A percentile compares a stretch with the other conserved stretches of the same genome.
Conservation (phyloP, 768 basidiomycete species). For the Mycena crocata region DNA sequence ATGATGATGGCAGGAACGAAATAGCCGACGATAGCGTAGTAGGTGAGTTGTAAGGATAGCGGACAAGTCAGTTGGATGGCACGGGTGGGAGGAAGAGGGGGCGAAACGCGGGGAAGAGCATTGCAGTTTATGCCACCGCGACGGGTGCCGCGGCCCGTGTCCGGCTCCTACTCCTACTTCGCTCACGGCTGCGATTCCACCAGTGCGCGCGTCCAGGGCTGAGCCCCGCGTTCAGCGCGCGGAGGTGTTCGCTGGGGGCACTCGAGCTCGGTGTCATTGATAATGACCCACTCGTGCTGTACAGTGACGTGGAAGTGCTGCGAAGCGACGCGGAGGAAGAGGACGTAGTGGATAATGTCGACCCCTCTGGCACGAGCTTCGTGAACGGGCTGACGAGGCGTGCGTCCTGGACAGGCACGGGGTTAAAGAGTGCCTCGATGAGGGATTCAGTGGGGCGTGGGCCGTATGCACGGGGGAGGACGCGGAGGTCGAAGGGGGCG, state of each 20-base stretch:
- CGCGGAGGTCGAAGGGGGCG: conserved; percentile 49
- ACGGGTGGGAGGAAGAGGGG: too few species aligned
- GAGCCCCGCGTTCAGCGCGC: conserved; percentile 1
- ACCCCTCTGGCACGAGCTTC: conserved; percentile 39
- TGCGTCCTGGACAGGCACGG: conserved; percentile 59
- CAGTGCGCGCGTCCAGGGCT: not conserved
- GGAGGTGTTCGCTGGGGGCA: not conserved
- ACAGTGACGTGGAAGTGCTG: conserved; percentile 4
- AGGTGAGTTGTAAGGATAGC: too few species aligned
- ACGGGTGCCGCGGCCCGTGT: conserved; percentile 1
- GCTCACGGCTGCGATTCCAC: conserved; percentile 9
- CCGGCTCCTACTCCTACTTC: conserved; percentile 21
- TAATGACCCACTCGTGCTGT: not conserved
- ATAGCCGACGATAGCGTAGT: too few species aligned
- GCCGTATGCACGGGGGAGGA: conserved; percentile 65
- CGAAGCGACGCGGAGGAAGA: not conserved
- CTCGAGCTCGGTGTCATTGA: conserved; percentile 1
- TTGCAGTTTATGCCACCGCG: conserved; percentile 23
- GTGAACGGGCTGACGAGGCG: conserved; percentile 57
- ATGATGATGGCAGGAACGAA: too few species aligned
- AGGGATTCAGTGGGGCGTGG: conserved; percentile 76
- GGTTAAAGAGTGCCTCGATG: conserved; percentile 87
- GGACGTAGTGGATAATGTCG: not conserved
- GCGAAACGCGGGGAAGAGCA: too few species aligned
- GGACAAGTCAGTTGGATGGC: too few species aligned